These are phyloP conservation scores for Sarocladiaceae sp. DNA, from an alignment of 2,329 filamentous ascomycete species.

Conservation along the genomic window DNA sequence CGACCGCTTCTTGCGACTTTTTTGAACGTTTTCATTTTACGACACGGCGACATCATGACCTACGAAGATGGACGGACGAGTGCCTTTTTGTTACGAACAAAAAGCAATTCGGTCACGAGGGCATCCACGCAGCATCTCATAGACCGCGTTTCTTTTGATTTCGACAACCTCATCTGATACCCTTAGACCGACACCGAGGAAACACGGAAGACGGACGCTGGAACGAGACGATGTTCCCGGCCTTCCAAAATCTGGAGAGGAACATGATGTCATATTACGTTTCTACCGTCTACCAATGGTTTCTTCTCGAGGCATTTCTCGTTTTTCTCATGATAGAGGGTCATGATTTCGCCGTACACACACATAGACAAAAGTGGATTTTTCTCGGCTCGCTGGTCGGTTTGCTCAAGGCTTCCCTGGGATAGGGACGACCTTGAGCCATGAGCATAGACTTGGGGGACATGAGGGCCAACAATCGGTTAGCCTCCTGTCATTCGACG, in stretches of 20 bases:
- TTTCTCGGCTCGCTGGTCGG: constrained; percentile 54
- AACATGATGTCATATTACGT: constrained; percentile 33
- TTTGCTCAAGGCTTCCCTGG: constrained; percentile 29
- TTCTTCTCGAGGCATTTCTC: constrained; percentile 33
- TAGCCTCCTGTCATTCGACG: constrained; percentile 10
- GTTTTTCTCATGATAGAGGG: constrained; percentile 37
- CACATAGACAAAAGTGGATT: constrained; percentile 64
- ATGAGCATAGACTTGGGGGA: constrained; percentile 25
- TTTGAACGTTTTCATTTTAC: constrained; percentile 22
- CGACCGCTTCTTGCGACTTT: constrained; percentile 16
- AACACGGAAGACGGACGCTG: constrained; percentile 24
- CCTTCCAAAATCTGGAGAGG: constrained; percentile 23
- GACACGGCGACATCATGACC: constrained; percentile 40
- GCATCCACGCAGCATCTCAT: constrained; percentile 39
- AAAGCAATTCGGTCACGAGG: constrained; percentile 31
- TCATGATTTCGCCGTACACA: constrained; percentile 40
- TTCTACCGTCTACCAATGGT: constrained; percentile 33
- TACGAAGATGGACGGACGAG: constrained; percentile 26
- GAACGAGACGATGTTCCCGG: constrained; percentile 15
- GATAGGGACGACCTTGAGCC: constrained; percentile 26
- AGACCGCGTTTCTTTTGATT: constrained; percentile 42
- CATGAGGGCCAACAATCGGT: constrained; percentile 11
- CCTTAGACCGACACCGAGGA: constrained; percentile 39
- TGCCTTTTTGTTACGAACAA: constrained; percentile 27
- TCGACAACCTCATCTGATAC: constrained; percentile 39